Conservation (phyloP, 2,329 filamentous ascomycete species). For the Neofusicoccum umdonicola region DNA sequence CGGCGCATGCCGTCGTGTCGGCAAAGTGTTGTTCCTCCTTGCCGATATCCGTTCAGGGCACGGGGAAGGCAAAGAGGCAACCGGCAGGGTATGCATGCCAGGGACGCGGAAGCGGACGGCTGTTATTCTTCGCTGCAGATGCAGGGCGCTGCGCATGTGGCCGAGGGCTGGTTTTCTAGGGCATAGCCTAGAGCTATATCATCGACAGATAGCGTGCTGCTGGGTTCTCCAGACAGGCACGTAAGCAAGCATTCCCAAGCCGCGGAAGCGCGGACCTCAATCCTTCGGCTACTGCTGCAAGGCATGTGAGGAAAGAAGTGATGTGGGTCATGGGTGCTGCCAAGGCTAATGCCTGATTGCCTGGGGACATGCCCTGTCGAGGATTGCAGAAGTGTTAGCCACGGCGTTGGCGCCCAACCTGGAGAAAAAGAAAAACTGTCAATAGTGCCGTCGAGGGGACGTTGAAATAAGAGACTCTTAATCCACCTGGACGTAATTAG, state of each 20-base stretch:
- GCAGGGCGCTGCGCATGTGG: background rate
- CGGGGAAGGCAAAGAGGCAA: background rate
- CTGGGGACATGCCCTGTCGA: background rate
- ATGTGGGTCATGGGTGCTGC: background rate
- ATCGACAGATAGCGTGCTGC: background rate
- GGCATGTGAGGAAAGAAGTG: background rate
- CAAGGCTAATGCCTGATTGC: background rate
- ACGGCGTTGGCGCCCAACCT: background rate
- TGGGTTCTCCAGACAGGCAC: background rate
- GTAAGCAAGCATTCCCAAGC: constrained; percentile 1
- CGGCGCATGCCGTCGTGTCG: background rate
- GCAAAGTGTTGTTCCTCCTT: too few relatives aligned
- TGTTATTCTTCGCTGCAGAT: background rate
- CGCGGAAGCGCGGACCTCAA: constrained; percentile 2
- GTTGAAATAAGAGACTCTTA: constrained; percentile 5
- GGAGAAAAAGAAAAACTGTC: background rate
- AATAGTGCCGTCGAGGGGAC: background rate
- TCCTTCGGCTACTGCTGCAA: constrained; percentile 2
- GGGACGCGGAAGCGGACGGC: background rate
- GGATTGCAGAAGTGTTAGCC: background rate
- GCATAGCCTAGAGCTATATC: background rate
- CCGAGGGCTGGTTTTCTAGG: too few relatives aligned
- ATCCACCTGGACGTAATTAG: background rate
- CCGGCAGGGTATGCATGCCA: background rate
- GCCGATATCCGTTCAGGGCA: too few relatives aligned